Conservation (phyloP, 2,329 filamentous ascomycete species). For the Paraphaeosphaeria sporulosa region DNA sequence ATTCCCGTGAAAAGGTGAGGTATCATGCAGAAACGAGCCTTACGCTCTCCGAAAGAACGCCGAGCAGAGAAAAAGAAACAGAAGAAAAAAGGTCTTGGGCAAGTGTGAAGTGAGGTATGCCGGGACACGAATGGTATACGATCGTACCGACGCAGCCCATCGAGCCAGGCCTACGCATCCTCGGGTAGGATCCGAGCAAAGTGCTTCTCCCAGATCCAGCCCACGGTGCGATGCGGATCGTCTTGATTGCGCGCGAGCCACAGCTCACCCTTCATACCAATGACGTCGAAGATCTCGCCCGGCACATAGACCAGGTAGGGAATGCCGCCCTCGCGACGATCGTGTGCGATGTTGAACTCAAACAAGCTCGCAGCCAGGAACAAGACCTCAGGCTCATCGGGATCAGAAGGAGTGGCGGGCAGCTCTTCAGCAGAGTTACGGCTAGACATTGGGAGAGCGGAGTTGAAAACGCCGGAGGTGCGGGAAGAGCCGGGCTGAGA, state of each 20-base stretch:
- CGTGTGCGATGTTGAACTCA: constrained; percentile 95
- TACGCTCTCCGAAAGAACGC: background rate
- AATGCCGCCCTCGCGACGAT: constrained; percentile 91
- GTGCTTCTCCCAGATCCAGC: constrained; percentile 99
- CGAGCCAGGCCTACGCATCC: constrained; percentile 27
- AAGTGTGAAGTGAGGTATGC: too few relatives aligned
- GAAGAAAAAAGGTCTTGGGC: background rate
- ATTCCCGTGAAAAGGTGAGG: background rate
- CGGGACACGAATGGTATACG: background rate
- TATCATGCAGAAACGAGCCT: background rate
- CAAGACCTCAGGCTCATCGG: constrained; percentile 73
- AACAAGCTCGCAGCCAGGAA: constrained; percentile 95
- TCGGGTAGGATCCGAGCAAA: constrained; percentile 64
- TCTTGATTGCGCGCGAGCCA: constrained; percentile 99
- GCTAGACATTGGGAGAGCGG: constrained; percentile 75
- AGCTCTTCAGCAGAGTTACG: constrained; percentile 33
- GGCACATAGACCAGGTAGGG: constrained; percentile 95
- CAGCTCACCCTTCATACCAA: constrained; percentile 94
- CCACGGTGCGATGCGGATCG: constrained; percentile 77
- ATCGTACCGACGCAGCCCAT: background rate
- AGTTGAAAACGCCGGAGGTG: constrained; percentile 83
- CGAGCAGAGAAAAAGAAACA: background rate
- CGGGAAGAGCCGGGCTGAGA: constrained; percentile 52
- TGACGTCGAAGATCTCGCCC: constrained; percentile 77
- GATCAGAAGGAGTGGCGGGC: constrained; percentile 50